These are phyloP conservation scores for Solanum microdontum DNA, from an alignment of 257 asterid species.

Conservation along the genomic window DNA sequence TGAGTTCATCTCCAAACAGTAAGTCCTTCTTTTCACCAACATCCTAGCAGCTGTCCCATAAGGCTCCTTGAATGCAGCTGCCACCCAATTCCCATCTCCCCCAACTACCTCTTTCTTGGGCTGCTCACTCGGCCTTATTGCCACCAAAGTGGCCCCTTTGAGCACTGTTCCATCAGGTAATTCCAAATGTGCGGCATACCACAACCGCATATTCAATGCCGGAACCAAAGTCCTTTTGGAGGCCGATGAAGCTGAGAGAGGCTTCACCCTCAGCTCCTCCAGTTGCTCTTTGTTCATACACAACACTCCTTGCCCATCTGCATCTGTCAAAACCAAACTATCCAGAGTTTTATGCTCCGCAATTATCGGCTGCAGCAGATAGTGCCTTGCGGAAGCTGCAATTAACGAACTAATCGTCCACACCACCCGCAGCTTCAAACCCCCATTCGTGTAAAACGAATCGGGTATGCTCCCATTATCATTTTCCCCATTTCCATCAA, in stretches of 20 bases:
- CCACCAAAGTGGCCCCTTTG: constrained; percentile 84
- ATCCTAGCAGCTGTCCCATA: constrained; percentile 67
- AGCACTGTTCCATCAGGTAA: constrained; percentile 73
- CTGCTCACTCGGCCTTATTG: constrained; percentile 73
- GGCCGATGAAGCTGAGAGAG: constrained; percentile 69
- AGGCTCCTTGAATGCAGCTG: constrained; percentile 68
- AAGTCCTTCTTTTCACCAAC: constrained; percentile 79
- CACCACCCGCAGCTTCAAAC: constrained; percentile 71
- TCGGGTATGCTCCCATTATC: constrained; percentile 80
- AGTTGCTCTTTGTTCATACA: constrained; percentile 69
- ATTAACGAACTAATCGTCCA: constrained; percentile 89
- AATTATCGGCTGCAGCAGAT: constrained; percentile 66
- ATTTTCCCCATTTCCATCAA: constrained; percentile 7
- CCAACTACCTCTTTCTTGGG: constrained; percentile 46
- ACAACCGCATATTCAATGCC: constrained; percentile 70
- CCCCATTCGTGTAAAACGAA: constrained; percentile 82
- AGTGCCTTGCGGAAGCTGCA: constrained; percentile 88
- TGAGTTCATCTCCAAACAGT: constrained; percentile 86
- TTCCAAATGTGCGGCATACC: constrained; percentile 74
- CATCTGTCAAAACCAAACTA: constrained; percentile 59
- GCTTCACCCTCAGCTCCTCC: constrained; percentile 90
- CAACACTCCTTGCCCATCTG: constrained; percentile 73
- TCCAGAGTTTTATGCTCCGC: constrained; percentile 66
- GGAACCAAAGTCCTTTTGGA: constrained; percentile 86
- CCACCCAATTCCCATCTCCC: constrained; percentile 57